Evolutionary conservation across 345 rosid genomes (phyloP), one percentile per base, ranked within the genome.

Genomic region (Bruguiera sexangula): DNA sequence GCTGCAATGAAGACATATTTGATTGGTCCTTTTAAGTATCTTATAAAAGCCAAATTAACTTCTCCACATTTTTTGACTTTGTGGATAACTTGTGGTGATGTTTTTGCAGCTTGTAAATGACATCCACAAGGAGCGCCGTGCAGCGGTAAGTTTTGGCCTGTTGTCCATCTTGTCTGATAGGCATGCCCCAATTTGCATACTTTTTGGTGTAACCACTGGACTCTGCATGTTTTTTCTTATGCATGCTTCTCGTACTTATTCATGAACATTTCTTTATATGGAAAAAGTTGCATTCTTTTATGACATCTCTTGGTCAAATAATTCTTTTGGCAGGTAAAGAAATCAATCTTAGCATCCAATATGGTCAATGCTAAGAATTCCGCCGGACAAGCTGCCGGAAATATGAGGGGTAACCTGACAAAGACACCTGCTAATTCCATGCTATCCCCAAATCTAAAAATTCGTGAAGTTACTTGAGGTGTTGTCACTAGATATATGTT

Each of bases 61-160:
- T 43, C 19, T 32, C 19, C 46, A 15, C 50, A 18, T 63, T 60
- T 69, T n/a, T 69, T 15, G 37, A 43, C 34, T 65, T 46, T 62
- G 11, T 32, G 61, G 50, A 30, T 22, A 54, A 10, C 32, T 32
- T 26, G 3, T 30, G 26, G 8, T 61, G 51, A 53, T 43, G 60
- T 24, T 71, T 73, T 69, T 76, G 75, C 93, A 95, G 97, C 73
- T 79, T 72, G 80, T 85, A 77, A 84, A 78, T 75, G 99, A 95
- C 66, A 71, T 86, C 66, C 97, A 95, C 85, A 88, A 90, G 79
- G 99, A 95, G 80, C 84, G 99, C 73, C 87, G 88, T 60, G 92
- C 89, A 64, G 88, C 15, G 18, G 97, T 95, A 80, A 83, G 96
- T 82, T 78, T 72, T 64, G 22, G 5, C 53, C 53, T 55, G 21